phyloP scores from a whole-genome alignment of 2,329 filamentous ascomycete species.

The Scedosporium boydii region DNA sequence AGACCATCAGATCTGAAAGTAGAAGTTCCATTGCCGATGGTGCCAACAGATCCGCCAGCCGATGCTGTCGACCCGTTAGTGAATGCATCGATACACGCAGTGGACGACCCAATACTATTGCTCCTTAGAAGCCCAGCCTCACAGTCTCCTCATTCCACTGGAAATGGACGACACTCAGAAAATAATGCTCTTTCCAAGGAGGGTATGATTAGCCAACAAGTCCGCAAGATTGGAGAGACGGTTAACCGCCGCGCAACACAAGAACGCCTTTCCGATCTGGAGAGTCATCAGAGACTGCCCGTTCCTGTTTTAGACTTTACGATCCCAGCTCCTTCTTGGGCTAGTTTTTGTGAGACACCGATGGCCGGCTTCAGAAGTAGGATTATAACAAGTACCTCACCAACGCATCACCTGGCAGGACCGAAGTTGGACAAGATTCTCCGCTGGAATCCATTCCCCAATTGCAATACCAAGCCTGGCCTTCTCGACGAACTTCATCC shows the following conservation, averaged over 20 bases:
- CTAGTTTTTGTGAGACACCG: neutral
- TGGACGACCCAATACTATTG: neutral
- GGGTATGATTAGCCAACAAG: neutral
- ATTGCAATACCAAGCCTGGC: neutral
- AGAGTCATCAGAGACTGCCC: constrained; percentile 17
- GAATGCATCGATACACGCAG: neutral
- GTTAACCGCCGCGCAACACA: constrained; percentile 12
- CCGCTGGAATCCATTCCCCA: neutral
- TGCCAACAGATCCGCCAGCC: neutral
- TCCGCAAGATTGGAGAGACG: neutral
- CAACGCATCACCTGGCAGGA: neutral
- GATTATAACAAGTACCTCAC: neutral
- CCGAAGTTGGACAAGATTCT: neutral
- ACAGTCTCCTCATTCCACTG: neutral
- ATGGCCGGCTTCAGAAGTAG: neutral
- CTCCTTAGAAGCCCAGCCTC: neutral
- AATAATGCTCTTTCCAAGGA: neutral
- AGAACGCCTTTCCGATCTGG: constrained; percentile 18
- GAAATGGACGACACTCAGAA: constrained; percentile 4
- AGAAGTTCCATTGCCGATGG: neutral
- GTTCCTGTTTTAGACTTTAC: constrained; percentile 20
- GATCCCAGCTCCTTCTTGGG: constrained; percentile 16
- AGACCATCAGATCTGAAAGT: neutral
- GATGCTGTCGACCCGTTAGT: neutral
- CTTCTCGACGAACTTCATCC: neutral